Evolutionary conservation across 2,329 filamentous ascomycete species (phyloP), one percentile per base, ranked within the genome.

Genomic region (Phyllosticta citriasiana): DNA sequence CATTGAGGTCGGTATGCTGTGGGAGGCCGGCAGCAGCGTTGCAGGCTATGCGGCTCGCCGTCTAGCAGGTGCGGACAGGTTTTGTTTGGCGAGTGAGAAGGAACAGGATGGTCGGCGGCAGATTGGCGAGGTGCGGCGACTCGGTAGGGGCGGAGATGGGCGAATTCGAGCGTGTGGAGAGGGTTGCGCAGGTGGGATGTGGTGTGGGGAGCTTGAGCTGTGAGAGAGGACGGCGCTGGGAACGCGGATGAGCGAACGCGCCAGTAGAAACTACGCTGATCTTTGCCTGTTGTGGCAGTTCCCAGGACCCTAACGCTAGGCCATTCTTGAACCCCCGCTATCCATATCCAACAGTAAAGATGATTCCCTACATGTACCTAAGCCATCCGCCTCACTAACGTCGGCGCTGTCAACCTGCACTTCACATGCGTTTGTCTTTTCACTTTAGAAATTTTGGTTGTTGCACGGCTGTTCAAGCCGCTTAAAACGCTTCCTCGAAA

Each of bases 171-270:
- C 19, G 52, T 8, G 10, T 16, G 52, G 40, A 47, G 40, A 47
- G 14, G 27, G 40, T n/a, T 47, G 40, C 40, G 40, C 40, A 0
- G 79, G 40, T n/a, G 40, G 40, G 40, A 47, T 16, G 40, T 47
- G 40, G 40, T 47, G 40, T 47, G 40, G 40, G 40, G 40, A 47
- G 40, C 40, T 47, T 47, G 40, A 47, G 40, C 40, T 89, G 1
- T 89, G 87, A 70, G 89, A 85, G 1, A 86, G 87, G 0, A 77
- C 82, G 4, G 79, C 80, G 4, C 71, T 88, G 4, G 77, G 82
- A 0, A 86, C 85, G 0, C 73, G 76, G 55, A 76, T 84, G 0
- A 86, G 86, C 0, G 70, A 88, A 1, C 69, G 89, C 27, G 79
- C 88, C 63, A 82, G 83, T 0, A 76, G 74, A 63, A 73, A 77